Evolutionary conservation across 805 yeast species (phyloP).

Genomic region (Candida taoyuanica): DNA sequence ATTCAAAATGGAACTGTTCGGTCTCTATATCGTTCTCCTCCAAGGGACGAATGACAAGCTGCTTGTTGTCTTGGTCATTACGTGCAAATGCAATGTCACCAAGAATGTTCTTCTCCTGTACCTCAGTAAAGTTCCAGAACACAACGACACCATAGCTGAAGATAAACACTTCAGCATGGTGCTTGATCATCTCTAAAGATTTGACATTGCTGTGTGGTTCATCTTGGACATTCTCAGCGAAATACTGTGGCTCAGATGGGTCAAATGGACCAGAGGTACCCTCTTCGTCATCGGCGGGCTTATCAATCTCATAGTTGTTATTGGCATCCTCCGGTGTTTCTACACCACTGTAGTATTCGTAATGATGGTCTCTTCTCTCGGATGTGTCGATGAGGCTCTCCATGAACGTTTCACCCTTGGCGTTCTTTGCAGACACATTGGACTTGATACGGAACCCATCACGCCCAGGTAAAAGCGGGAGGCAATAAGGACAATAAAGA

Average conservation of each 20-base stretch:
- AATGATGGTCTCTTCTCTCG: slow-evolving; percentile 88
- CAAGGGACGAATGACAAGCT: slow-evolving; percentile 64
- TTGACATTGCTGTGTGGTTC: slow-evolving; percentile 15
- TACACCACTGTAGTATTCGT: slow-evolving; percentile 82
- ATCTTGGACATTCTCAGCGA: slow-evolving; percentile 43
- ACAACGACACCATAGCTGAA: slow-evolving; percentile 95
- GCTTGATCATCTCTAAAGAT: slow-evolving; percentile 24
- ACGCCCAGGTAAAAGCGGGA: slow-evolving; percentile 82
- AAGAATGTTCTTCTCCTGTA: slow-evolving; percentile 86
- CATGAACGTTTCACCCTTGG: slow-evolving; percentile 45
- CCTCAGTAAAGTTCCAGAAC: slow-evolving; percentile 93
- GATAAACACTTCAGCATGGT: slow-evolving; percentile 83
- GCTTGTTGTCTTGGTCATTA: slow-evolving; percentile 40
- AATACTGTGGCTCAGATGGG: slow-evolving; percentile 90
- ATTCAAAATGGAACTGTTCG: slow-evolving; percentile 57
- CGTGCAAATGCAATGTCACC: slow-evolving; percentile 72
- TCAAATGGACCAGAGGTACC: slow-evolving; percentile 54
- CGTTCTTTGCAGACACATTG: slow-evolving; percentile 39
- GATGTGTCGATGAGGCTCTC: slow-evolving; percentile 74
- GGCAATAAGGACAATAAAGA: slow-evolving; percentile 81
- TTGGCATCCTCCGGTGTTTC: slow-evolving; percentile 53
- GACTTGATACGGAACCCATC: slow-evolving; percentile 75
- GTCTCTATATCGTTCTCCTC: slow-evolving; percentile 89
- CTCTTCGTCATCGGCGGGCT: slow-evolving; percentile 26
- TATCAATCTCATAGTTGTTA: slow-evolving; percentile 36